Conservation (phyloP, 2,329 filamentous ascomycete species). For the Hypoxylon sp. region DNA sequence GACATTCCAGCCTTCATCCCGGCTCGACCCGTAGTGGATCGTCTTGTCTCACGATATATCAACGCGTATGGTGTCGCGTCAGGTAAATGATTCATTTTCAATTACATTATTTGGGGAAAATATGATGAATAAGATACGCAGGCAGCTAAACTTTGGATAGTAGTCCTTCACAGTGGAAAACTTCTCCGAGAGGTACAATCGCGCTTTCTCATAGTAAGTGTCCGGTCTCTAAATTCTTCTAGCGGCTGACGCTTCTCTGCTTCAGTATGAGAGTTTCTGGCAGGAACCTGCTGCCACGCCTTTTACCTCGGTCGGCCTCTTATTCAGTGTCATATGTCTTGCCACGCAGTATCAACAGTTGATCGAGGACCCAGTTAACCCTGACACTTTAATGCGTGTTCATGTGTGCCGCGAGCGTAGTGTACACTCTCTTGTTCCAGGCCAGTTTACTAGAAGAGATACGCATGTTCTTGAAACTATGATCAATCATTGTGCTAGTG, state of each 20-base stretch:
- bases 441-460: conserved; percentile 9
- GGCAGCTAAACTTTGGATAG: not conserved
- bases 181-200: conserved; percentile 7
- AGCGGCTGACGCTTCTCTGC: not conserved
- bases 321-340: conserved; percentile 23
- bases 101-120: not conserved
- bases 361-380: not conserved
- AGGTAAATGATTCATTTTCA: not conserved
- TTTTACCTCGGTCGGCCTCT: conserved; percentile 21
- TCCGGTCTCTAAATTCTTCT: not conserved
- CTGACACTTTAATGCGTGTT: not conserved
- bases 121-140: not conserved
- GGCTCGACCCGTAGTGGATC: conserved; percentile 9
- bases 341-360: conserved; percentile 16
- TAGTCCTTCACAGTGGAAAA: conserved; percentile 5
- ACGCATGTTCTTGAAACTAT: conserved; percentile 22
- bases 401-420: conserved; percentile 11
- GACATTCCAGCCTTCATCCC: conserved; percentile 24
- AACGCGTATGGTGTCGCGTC: conserved; percentile 11
- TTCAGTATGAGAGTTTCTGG: conserved; percentile 28
- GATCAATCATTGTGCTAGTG: conserved; percentile 9
- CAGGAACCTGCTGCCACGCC: conserved; percentile 5
- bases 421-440: conserved; percentile 17
- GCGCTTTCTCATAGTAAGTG: not conserved
- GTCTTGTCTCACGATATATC: conserved; percentile 18